Evolutionary conservation across 345 rosid species (phyloP).

Genomic region (Citrus sp.): DNA sequence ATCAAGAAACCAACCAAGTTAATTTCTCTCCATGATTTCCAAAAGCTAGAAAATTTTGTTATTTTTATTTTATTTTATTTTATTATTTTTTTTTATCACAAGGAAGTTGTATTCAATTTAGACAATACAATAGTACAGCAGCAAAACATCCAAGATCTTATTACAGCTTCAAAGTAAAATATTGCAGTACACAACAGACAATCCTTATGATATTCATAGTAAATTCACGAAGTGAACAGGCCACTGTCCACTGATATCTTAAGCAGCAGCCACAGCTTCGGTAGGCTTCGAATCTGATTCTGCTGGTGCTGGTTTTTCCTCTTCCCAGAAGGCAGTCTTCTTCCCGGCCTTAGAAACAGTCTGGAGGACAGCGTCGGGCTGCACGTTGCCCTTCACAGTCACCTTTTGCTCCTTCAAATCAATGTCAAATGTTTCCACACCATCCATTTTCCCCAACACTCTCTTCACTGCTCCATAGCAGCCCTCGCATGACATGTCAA

Average conservation of each 20-base stretch:
- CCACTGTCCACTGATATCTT: neutral
- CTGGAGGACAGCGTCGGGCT: constrained; percentile 74
- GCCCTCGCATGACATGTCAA: constrained; percentile 81
- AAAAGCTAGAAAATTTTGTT: no score
- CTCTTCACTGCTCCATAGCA: constrained; percentile 83
- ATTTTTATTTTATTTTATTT: no score
- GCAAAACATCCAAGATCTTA: no score
- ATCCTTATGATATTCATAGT: no score
- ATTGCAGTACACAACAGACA: no score
- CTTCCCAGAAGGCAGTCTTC: constrained; percentile 81
- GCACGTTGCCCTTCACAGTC: constrained; percentile 76
- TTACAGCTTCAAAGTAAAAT: no score
- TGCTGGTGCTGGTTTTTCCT: constrained; percentile 38
- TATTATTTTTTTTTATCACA: no score
- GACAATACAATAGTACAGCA: no score
- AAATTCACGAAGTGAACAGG: neutral
- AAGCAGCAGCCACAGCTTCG: constrained; percentile 36
- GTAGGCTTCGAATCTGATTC: constrained; percentile 31
- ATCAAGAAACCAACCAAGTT: no score
- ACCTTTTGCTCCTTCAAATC: constrained; percentile 80
- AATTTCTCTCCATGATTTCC: no score
- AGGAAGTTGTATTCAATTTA: no score
- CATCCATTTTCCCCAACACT: constrained; percentile 85
- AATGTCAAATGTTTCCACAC: constrained; percentile 76
- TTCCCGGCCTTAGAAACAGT: constrained; percentile 79